A percentile compares a stretch with the other conserved stretches of the same genome.
Conservation (phyloP, 2,329 filamentous ascomycete genomes). For the Cercospora beticola region DNA sequence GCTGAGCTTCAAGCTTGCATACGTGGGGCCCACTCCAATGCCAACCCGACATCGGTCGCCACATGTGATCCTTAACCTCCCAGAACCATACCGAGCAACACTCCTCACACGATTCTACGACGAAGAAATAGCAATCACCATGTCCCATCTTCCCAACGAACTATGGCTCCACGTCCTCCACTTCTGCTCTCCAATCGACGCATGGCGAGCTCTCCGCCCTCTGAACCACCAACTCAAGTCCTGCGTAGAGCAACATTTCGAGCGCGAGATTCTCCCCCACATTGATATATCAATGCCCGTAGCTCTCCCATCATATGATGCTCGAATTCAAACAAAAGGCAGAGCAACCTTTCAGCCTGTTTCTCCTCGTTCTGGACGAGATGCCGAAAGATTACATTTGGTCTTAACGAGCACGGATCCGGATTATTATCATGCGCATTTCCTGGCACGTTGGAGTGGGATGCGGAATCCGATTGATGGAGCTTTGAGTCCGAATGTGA, state of each 20-base stretch:
- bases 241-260: constrained; percentile 23
- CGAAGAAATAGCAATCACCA: background rate
- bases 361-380: background rate
- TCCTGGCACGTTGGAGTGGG: constrained; percentile 5
- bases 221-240: constrained; percentile 13
- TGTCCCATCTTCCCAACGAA: constrained; percentile 10
- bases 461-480: constrained; percentile 3
- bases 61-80: background rate
- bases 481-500: background rate
- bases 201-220: constrained; percentile 14
- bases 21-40: background rate
- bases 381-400: constrained; percentile 1
- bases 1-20: background rate
- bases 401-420: constrained; percentile 6
- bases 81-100: background rate
- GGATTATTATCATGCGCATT: constrained; percentile 10
- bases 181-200: constrained; percentile 5
- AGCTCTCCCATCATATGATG: constrained; percentile 21
- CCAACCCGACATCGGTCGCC: background rate
- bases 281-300: constrained; percentile 17
- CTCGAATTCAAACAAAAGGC: constrained; percentile 16
- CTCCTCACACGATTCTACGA: background rate
- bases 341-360: constrained; percentile 14
- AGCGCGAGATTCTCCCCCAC: constrained; percentile 7
- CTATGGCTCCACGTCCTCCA: constrained; percentile 10